phyloP scores from a whole-genome alignment of 108 stramenopile genomes.

The Skeletonema marinoi region DNA sequence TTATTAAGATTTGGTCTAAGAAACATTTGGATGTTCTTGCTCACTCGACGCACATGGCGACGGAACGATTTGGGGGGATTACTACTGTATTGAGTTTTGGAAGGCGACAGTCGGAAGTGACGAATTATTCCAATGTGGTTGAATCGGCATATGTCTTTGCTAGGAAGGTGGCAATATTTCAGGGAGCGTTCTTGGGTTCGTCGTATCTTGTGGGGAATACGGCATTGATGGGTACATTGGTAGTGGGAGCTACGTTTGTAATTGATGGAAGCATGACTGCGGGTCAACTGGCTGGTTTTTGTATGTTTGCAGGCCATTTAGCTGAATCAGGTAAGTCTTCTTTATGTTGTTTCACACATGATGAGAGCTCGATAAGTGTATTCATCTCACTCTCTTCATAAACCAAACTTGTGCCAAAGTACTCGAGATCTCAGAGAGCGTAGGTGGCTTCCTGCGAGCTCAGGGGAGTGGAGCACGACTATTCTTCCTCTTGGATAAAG shows the following conservation, averaged over 20 bases:
- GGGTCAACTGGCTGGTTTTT: constrained; percentile 43
- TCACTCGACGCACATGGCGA: constrained; percentile 46
- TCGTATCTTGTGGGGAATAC: constrained; percentile 40
- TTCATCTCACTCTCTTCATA: too few species aligned
- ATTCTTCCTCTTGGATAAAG: constrained; percentile 34
- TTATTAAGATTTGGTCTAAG: constrained; percentile 34
- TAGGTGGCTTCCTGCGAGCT: constrained; percentile 40
- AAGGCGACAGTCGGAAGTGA: constrained; percentile 16
- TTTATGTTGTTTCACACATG: too few species aligned
- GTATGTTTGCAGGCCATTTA: constrained; percentile 45
- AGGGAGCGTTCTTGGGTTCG: constrained; percentile 48
- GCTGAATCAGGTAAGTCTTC: constrained; percentile 12
- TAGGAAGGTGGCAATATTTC: constrained; percentile 39
- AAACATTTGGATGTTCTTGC: constrained; percentile 49
- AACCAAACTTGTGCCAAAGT: background rate
- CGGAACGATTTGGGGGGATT: constrained; percentile 44
- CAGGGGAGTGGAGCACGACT: constrained; percentile 47
- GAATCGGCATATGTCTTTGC: constrained; percentile 46
- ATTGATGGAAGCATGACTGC: constrained; percentile 36
- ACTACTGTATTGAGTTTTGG: constrained; percentile 46
- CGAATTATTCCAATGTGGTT: constrained; percentile 38
- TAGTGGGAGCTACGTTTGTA: constrained; percentile 31
- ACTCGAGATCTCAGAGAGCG: constrained; percentile 25
- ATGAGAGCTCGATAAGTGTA: too few species aligned
- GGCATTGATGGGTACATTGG: constrained; percentile 28